A percentile compares a stretch with the other conserved stretches of the same genome.
phyloP scores from a whole-genome alignment of 495 filamentous ascomycete species.

The Cercophora newfieldiana region DNA sequence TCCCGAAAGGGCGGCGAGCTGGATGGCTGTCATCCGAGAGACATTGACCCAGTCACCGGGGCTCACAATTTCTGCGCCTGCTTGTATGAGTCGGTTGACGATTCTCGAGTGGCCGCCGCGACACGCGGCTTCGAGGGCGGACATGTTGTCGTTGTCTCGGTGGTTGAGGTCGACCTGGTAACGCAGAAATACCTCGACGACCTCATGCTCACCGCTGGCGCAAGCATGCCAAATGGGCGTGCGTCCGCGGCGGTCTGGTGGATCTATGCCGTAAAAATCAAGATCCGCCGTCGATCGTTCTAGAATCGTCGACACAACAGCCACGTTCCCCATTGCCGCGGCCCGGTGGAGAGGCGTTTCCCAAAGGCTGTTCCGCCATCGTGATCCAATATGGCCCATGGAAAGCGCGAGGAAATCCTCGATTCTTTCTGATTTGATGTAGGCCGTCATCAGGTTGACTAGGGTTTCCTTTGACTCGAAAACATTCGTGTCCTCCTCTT shows the following conservation, averaged over 20 bases:
- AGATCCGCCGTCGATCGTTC: not conserved
- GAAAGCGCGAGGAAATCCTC: not conserved
- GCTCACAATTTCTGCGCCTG: not conserved
- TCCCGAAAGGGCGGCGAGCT: not conserved
- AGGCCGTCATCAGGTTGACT: not conserved
- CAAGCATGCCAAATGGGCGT: not conserved
- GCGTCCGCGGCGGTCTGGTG: not conserved
- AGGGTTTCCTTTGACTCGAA: not conserved
- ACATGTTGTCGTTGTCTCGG: not conserved
- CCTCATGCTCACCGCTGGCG: not conserved
- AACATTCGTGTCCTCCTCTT: not conserved
- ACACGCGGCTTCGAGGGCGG: not conserved
- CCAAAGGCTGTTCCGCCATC: not conserved
- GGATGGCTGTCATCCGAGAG: not conserved
- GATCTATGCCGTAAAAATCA: not conserved
- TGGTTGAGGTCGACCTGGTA: not conserved
- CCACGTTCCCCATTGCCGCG: not conserved
- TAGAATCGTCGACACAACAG: not conserved
- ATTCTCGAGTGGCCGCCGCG: not conserved
- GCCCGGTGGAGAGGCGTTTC: constrained; percentile 1
- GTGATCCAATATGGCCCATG: not conserved
- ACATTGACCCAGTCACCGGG: not conserved
- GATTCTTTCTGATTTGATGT: not conserved
- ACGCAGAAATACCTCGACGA: not conserved
- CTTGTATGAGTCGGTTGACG: not conserved